Evolutionary conservation across 2,329 filamentous ascomycete genomes (phyloP).

Genomic region (Trichoderma koningiopsis): DNA sequence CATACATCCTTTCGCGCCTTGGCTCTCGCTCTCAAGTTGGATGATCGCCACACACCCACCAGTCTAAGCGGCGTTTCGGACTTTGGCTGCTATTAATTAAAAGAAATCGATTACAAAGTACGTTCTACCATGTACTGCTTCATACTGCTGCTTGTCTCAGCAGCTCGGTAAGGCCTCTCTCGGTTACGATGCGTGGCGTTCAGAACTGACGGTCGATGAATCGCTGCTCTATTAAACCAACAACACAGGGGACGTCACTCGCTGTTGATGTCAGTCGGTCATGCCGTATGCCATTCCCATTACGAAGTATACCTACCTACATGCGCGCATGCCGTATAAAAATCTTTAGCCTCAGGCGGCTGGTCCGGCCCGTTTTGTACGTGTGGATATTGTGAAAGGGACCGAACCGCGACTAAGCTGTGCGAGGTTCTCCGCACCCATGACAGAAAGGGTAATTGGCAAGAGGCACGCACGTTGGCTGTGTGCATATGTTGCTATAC

Average conservation of each 20-base stretch:
- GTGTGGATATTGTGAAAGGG: slow-evolving; percentile 15
- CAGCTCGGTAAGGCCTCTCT: not conserved
- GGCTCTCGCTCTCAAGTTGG: slow-evolving; percentile 5
- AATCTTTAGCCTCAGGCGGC: slow-evolving; percentile 12
- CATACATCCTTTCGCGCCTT: not conserved
- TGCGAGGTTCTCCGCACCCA: slow-evolving; percentile 18
- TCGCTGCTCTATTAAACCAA: not conserved
- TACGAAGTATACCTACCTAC: not conserved
- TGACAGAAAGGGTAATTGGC: slow-evolving; percentile 22
- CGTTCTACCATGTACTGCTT: not conserved
- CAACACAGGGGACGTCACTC: not conserved
- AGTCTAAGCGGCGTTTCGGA: slow-evolving; percentile 15
- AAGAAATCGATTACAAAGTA: not conserved
- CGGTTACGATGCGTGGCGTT: not conserved
- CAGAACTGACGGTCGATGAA: not conserved
- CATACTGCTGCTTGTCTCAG: not conserved
- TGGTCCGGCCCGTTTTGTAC: slow-evolving; percentile 24
- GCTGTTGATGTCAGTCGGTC: slow-evolving; percentile 1
- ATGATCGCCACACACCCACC: slow-evolving; percentile 15
- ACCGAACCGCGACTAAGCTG: slow-evolving; percentile 19
- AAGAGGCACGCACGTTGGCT: not conserved
- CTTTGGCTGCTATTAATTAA: slow-evolving; percentile 13
- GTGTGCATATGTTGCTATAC: not conserved
- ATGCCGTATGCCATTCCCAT: not conserved
- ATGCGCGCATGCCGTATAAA: slow-evolving; percentile 4